Evolutionary conservation across 2,329 filamentous ascomycete species (phyloP), one percentile per base, ranked within the genome.

Genomic region (Hypoxylon sp.): DNA sequence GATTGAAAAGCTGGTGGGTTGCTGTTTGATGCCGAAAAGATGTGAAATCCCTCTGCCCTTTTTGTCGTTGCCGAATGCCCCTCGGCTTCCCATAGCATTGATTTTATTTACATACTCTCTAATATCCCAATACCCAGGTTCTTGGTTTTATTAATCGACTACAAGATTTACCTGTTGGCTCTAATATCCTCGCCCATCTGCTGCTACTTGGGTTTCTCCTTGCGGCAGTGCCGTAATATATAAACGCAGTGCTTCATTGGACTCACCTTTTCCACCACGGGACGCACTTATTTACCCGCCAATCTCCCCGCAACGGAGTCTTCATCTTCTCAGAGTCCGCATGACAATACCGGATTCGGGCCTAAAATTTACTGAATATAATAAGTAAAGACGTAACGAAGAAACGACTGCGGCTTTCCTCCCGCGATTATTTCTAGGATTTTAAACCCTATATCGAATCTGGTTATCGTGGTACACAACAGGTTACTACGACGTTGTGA

Each of bases 221-320:
- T 45, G 29, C 41, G 37, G 19, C 41, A 57, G 43, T 43, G 25
- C 29, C 25, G 17, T 47, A 31, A 31, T 45, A 57, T 49, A 48
- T 34, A 51, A 41, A 15, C 45, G 23, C 21, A 36, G 13, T 30
- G 19, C 12, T 40, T 41, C 42, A 57, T 57, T 57, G 54, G 54
- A 41, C 45, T 47, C 34, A 17, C 21, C 25, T 42, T 8, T 35
- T 48, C 38, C 38, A 36, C 15, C 31, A 57, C 50, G 31, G 45
- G 34, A 51, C 41, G 19, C 36, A 36, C 20, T 58, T 44, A 58
- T 58, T 58, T 58, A 58, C 40, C 55, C 55, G 51, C 23, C 20
- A 31, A 45, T 36, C 48, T 47, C 37, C 41, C 50, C 50, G 12
- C 45, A 47, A 55, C 51, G 46, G 55, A 51, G 23, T 17, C 23